phyloP scores from a whole-genome alignment of 73 alveolate genomes.

The Paramecium sonneborni region DNA sequence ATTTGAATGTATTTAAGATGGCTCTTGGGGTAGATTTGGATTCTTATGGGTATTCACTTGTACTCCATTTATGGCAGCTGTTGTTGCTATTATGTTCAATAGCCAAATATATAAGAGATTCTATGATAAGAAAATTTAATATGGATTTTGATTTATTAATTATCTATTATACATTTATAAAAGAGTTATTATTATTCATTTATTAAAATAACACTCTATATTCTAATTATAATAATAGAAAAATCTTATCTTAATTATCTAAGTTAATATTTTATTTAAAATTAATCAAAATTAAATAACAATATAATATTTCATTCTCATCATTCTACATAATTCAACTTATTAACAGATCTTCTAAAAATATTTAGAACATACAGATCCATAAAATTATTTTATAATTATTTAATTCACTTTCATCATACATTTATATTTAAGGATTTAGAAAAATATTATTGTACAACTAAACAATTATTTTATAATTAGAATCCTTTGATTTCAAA shows the following conservation, averaged over 20 bases:
- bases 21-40: constrained; percentile 55
- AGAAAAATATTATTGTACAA: background rate
- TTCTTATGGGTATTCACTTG: constrained; percentile 46
- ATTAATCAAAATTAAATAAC: no score
- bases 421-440: background rate
- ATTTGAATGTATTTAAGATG: constrained; percentile 51
- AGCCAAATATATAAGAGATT: constrained; percentile 48
- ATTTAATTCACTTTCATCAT: background rate
- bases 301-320: no score
- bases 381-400: background rate
- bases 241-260: no score
- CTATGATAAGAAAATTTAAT: constrained; percentile 15
- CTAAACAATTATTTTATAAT: background rate
- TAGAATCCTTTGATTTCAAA: background rate
- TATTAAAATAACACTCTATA: background rate
- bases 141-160: constrained; percentile 42
- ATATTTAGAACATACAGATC: background rate
- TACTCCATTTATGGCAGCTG: constrained; percentile 41
- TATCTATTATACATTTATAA: background rate
- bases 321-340: no score
- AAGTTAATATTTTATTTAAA: background rate
- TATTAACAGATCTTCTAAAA: background rate
- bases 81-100: background rate
- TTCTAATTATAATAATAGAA: no score
- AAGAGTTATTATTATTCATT: background rate